phyloP scores from a whole-genome alignment of 345 rosid genomes.

The Lepidium didymum region DNA sequence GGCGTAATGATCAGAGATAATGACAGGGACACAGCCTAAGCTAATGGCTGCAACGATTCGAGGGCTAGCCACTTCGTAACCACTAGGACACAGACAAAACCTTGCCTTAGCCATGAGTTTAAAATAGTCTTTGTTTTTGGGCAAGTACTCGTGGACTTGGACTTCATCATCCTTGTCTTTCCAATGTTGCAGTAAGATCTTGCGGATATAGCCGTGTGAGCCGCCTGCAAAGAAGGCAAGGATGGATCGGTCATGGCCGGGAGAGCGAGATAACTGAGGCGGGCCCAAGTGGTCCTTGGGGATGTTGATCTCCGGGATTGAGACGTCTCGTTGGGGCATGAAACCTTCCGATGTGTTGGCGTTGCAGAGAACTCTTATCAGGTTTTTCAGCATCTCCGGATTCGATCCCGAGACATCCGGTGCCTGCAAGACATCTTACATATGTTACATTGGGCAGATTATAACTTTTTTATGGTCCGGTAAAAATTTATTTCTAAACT shows the following conservation, averaged over 20 bases:
- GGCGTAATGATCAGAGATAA: slow-evolving; percentile 39
- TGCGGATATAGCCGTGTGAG: slow-evolving; percentile 37
- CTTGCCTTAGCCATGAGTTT: slow-evolving; percentile 33
- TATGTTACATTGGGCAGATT: background rate
- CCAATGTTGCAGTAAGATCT: slow-evolving; percentile 31
- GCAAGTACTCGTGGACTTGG: slow-evolving; percentile 38
- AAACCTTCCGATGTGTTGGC: slow-evolving; percentile 51
- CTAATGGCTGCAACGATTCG: slow-evolving; percentile 39
- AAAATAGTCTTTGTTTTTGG: slow-evolving; percentile 28
- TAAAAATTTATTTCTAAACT: no score
- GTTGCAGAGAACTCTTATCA: slow-evolving; percentile 44
- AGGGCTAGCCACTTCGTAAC: slow-evolving; percentile 53
- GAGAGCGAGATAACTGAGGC: slow-evolving; percentile 12
- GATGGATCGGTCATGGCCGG: slow-evolving; percentile 22
- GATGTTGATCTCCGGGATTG: slow-evolving; percentile 40
- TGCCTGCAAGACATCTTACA: slow-evolving; percentile 27
- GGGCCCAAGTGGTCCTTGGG: slow-evolving; percentile 6
- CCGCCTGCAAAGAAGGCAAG: slow-evolving; percentile 51
- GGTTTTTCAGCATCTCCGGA: slow-evolving; percentile 24
- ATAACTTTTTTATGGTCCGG: no score
- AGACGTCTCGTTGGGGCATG: slow-evolving; percentile 35
- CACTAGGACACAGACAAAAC: slow-evolving; percentile 55
- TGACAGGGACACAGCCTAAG: slow-evolving; percentile 44
- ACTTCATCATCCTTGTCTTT: slow-evolving; percentile 39
- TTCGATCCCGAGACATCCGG: slow-evolving; percentile 29